phyloP scores from a whole-genome alignment of 2,329 filamentous ascomycete genomes.

The Pseudogymnoascus sp. region DNA sequence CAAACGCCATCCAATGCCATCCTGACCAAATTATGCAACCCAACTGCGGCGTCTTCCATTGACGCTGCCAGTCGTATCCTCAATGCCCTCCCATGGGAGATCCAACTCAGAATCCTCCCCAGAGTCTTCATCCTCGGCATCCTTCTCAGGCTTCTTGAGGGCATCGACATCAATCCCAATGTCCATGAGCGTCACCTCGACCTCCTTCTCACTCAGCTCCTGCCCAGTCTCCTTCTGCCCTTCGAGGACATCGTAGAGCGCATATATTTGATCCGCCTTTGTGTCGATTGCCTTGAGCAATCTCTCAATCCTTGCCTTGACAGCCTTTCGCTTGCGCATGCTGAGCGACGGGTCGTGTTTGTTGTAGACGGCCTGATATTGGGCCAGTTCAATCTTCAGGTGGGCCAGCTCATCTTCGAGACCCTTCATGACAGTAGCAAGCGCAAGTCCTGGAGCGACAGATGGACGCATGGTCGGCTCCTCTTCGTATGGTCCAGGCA shows the following conservation, averaged over 20 bases:
- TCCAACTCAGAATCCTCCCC: conserved; percentile 15
- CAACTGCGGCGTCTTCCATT: not conserved
- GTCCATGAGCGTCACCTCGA: conserved; percentile 57
- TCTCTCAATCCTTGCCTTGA: conserved; percentile 54
- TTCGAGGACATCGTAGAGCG: conserved; percentile 75
- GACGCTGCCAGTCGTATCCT: conserved; percentile 15
- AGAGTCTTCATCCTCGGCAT: not conserved
- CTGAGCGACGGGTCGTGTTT: conserved; percentile 59
- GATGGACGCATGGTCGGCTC: conserved; percentile 53
- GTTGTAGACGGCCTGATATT: conserved; percentile 56
- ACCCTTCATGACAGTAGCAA: conserved; percentile 76
- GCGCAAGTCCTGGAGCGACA: conserved; percentile 31
- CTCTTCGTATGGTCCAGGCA: conserved; percentile 36
- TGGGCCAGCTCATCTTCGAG: conserved; percentile 74
- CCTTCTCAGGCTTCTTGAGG: not conserved
- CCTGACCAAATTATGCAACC: not conserved
- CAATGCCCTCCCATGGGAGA: conserved; percentile 22
- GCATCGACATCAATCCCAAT: conserved; percentile 27
- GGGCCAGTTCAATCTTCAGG: conserved; percentile 61
- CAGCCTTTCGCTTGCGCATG: conserved; percentile 53
- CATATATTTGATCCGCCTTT: conserved; percentile 75
- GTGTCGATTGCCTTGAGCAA: conserved; percentile 59
- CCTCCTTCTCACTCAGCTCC: conserved; percentile 54
- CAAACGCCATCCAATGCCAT: not conserved
- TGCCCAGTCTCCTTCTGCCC: conserved; percentile 63